A percentile compares a stretch with the other conserved stretches of the same genome.
phyloP scores from a whole-genome alignment of 1,284 basidiomycete species.

The Puccinia hordei region DNA sequence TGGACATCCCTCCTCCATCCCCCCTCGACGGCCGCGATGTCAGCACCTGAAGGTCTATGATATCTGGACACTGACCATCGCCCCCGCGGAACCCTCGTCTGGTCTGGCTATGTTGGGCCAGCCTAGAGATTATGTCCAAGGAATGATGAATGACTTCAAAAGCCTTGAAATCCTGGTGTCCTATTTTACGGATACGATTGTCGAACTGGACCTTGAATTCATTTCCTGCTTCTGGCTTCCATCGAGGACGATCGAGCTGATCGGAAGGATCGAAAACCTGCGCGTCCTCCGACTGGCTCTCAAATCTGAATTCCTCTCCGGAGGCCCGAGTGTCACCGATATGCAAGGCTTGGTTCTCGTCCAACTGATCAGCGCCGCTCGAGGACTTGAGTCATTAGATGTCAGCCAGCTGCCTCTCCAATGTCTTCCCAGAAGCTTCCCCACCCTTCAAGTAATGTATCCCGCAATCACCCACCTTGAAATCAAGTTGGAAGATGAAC shows the following conservation, averaged over 20 bases:
- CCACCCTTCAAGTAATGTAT: neutral
- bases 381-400: slow-evolving; percentile 18
- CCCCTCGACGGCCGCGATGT: neutral
- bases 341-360: neutral
- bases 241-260: neutral
- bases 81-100: neutral
- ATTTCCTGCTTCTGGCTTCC: slow-evolving; percentile 24
- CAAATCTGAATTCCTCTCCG: slow-evolving; percentile 10
- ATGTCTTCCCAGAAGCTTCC: slow-evolving; percentile 18
- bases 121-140: neutral
- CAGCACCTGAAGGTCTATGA: slow-evolving; percentile 24
- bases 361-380: neutral
- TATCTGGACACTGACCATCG: slow-evolving; percentile 6
- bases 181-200: slow-evolving; percentile 32
- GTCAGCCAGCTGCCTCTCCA: slow-evolving; percentile 16
- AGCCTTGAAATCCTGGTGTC: neutral
- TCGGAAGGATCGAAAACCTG: slow-evolving; percentile 20
- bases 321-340: neutral
- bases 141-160: slow-evolving; percentile 18
- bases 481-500: slow-evolving; percentile 7
- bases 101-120: neutral
- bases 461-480: slow-evolving; percentile 33
- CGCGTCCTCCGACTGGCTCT: slow-evolving; percentile 14
- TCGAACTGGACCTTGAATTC: slow-evolving; percentile 40
- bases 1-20: neutral